phyloP scores from a whole-genome alignment of 2,329 filamentous ascomycete species.

The Cryphonectria japonica region DNA sequence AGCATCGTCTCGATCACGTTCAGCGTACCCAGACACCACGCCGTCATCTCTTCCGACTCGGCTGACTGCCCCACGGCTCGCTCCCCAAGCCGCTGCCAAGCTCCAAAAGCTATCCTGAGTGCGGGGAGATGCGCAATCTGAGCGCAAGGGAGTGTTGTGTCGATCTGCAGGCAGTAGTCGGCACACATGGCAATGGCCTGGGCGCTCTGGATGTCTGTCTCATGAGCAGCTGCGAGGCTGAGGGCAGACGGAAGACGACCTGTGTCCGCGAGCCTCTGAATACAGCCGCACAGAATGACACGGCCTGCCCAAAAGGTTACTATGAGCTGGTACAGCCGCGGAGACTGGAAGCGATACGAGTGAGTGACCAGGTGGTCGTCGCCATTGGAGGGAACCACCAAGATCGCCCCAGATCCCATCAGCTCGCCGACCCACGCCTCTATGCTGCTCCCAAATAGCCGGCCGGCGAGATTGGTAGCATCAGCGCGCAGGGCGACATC shows the following conservation, averaged over 20 bases:
- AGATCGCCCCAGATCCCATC: slow-evolving; percentile 3
- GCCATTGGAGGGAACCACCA: not conserved
- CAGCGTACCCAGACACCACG: slow-evolving; percentile 4
- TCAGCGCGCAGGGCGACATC: not conserved
- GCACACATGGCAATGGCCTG: slow-evolving; percentile 3
- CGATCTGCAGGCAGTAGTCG: slow-evolving; percentile 5
- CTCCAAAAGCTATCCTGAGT: slow-evolving; percentile 5
- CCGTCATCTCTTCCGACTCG: slow-evolving; percentile 1
- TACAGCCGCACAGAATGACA: slow-evolving; percentile 3
- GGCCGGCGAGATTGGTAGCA: not conserved
- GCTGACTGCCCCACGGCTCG: not conserved
- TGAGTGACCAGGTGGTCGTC: not conserved
- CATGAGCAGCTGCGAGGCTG: not conserved
- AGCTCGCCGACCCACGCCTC: slow-evolving; percentile 9
- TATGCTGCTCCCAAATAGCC: not conserved
- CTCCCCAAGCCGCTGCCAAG: not conserved
- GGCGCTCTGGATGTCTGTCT: not conserved
- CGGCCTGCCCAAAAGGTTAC: slow-evolving; percentile 1
- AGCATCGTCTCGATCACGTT: not conserved
- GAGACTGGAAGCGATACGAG: slow-evolving; percentile 4
- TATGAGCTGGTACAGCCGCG: slow-evolving; percentile 3
- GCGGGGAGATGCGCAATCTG: not conserved
- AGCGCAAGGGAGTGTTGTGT: not conserved
- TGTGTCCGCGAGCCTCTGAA: slow-evolving; percentile 1
- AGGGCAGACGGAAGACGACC: not conserved